These are phyloP conservation scores for Kwoniella pini DNA, from an alignment of 768 basidiomycete genomes.

Conservation along the genomic window DNA sequence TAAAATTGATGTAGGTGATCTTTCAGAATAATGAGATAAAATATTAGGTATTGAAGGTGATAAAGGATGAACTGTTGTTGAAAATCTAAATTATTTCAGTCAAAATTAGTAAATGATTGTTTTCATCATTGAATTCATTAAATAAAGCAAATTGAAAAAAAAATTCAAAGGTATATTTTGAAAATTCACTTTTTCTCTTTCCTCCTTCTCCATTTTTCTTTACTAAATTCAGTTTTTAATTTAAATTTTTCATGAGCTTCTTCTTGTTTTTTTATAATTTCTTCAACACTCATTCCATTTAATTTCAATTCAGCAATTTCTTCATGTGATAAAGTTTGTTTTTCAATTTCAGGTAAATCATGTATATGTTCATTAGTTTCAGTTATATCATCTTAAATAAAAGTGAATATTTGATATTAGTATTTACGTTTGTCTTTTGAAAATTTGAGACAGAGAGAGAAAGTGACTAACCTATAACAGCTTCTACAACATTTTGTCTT, in stretches of 20 bases:
- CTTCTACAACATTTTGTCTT: conserved; percentile 34
- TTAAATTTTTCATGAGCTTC: conserved; percentile 88
- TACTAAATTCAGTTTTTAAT: conserved; percentile 95
- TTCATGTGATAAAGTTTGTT: conserved; percentile 65
- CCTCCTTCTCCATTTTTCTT: conserved; percentile 95
- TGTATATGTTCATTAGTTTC: conserved; percentile 96
- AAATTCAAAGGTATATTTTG: too few relatives aligned
- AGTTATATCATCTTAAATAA: conserved; percentile 78
- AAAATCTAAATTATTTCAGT: conserved; percentile 60
- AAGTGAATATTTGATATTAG: not conserved
- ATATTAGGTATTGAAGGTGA: conserved; percentile 86
- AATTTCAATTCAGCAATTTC: conserved; percentile 84
- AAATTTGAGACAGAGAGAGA: not conserved
- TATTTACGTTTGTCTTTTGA: not conserved
- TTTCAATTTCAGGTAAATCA: conserved; percentile 62
- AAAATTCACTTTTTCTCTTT: conserved; percentile 92
- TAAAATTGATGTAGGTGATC: conserved; percentile 71
- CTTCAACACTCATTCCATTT: conserved; percentile 80
- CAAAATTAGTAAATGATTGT: too few relatives aligned
- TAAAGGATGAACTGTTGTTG: conserved; percentile 80
- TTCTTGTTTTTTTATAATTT: conserved; percentile 93
- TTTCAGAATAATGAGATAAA: conserved; percentile 82
- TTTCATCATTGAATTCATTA: not conserved
- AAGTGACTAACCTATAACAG: conserved; percentile 35
- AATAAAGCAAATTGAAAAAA: not conserved